These are phyloP conservation scores for Colletotrichum nymphaeae DNA, from an alignment of 2,329 filamentous ascomycete genomes.

Conservation along the genomic window DNA sequence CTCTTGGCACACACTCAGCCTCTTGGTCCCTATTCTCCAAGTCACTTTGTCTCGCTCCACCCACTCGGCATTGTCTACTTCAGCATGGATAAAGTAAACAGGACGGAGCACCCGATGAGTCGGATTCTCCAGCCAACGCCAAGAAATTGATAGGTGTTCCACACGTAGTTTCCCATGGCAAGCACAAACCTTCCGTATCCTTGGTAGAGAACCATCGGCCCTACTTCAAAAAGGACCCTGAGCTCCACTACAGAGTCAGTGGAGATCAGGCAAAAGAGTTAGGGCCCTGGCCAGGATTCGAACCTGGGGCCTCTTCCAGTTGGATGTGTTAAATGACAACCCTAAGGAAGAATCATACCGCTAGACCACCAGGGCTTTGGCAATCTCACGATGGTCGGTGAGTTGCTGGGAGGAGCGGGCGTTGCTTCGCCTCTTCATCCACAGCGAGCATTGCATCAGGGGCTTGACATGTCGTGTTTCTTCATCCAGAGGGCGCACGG, in stretches of 20 bases:
- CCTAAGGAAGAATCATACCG: conserved; percentile 20
- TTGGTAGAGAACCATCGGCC: background rate
- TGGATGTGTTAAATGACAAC: background rate
- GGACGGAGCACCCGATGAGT: too few species aligned
- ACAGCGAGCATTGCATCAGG: background rate
- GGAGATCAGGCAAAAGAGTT: background rate
- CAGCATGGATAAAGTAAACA: too few species aligned
- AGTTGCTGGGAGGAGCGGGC: background rate
- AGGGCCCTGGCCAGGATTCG: conserved; percentile 15
- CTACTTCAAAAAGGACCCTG: background rate
- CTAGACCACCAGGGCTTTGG: background rate
- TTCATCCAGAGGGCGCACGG: too few species aligned
- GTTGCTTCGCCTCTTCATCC: background rate
- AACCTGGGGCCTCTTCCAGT: conserved; percentile 15
- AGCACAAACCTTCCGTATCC: background rate
- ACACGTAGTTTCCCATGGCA: background rate
- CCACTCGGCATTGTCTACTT: too few species aligned
- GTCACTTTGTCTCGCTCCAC: too few species aligned
- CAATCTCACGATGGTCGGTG: background rate
- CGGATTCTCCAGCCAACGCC: too few species aligned
- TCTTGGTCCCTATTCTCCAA: too few species aligned
- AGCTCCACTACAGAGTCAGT: background rate
- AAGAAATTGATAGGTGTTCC: background rate
- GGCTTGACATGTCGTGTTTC: too few species aligned
- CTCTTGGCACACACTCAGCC: too few species aligned